Conservation (phyloP, 1,284 basidiomycete species). For the Gymnopus androsaceus region DNA sequence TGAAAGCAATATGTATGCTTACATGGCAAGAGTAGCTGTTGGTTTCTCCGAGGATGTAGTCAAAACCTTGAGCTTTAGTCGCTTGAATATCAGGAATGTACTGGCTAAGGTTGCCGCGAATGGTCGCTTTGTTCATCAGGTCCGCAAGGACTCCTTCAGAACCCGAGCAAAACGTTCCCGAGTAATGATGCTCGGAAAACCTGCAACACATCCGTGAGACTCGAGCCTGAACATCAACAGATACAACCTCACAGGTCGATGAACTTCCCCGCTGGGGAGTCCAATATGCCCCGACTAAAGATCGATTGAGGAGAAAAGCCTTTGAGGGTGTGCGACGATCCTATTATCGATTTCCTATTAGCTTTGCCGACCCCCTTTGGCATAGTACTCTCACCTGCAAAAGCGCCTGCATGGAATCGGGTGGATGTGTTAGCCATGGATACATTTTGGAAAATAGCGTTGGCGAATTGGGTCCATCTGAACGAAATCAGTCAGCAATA, state of each 20-base stretch:
- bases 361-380: no score
- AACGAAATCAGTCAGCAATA: background rate
- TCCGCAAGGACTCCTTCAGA: slow-evolving; percentile 31
- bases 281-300: slow-evolving; percentile 11
- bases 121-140: slow-evolving; percentile 61
- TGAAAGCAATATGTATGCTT: slow-evolving; percentile 17
- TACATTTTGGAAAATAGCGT: background rate
- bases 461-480: slow-evolving; percentile 12
- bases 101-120: slow-evolving; percentile 56
- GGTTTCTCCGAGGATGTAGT: slow-evolving; percentile 65
- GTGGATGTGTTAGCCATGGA: background rate
- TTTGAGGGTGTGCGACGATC: background rate
- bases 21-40: slow-evolving; percentile 54
- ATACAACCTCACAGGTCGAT: slow-evolving; percentile 33
- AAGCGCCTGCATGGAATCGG: slow-evolving; percentile 3
- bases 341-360: background rate
- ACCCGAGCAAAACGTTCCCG: slow-evolving; percentile 54
- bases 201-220: slow-evolving; percentile 32
- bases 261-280: slow-evolving; percentile 1
- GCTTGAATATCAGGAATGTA: slow-evolving; percentile 54
- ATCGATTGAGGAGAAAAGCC: slow-evolving; percentile 9
- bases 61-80: slow-evolving; percentile 46
- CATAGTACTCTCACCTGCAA: background rate
- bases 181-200: slow-evolving; percentile 66
- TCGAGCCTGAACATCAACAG: slow-evolving; percentile 4